phyloP scores from a whole-genome alignment of 1,284 basidiomycete genomes.

The Xanthoconium separans region DNA sequence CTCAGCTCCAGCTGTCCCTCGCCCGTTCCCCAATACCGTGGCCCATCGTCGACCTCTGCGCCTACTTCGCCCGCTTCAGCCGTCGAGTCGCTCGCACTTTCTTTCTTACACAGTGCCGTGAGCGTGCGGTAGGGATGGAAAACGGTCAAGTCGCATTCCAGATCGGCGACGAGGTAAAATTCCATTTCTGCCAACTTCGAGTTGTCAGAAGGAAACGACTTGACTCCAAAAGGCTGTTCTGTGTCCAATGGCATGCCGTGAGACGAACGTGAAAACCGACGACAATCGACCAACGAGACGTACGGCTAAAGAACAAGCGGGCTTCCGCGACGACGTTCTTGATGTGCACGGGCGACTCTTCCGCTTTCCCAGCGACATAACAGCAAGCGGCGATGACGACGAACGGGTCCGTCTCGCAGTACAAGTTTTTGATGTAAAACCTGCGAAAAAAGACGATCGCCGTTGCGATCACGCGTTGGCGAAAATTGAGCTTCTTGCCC shows the following conservation, averaged over 20 bases:
- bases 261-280: background rate
- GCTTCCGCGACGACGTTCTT: constrained; percentile 90
- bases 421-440: constrained; percentile 93
- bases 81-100: constrained; percentile 40
- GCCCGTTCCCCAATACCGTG: constrained; percentile 74
- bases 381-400: constrained; percentile 91
- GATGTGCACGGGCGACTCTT: constrained; percentile 94
- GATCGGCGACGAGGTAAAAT: constrained; percentile 95
- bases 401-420: constrained; percentile 93
- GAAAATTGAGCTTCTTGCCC: constrained; percentile 79
- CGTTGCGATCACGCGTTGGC: constrained; percentile 91
- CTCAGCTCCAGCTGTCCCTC: constrained; percentile 45
- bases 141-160: constrained; percentile 91
- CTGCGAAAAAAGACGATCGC: constrained; percentile 92
- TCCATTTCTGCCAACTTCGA: constrained; percentile 98
- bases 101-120: constrained; percentile 66
- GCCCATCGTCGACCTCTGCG: constrained; percentile 57
- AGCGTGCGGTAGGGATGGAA: constrained; percentile 95
- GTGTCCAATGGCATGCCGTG: background rate
- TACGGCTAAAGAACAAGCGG: constrained; percentile 74
- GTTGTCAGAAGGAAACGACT: constrained; percentile 81
- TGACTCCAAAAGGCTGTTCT: constrained; percentile 68
- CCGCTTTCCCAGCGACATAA: constrained; percentile 95
- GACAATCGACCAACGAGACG: constrained; percentile 29
- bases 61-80: constrained; percentile 65